Conservation (phyloP, 2,329 filamentous ascomycete species). For the Akanthomyces lecanii region DNA sequence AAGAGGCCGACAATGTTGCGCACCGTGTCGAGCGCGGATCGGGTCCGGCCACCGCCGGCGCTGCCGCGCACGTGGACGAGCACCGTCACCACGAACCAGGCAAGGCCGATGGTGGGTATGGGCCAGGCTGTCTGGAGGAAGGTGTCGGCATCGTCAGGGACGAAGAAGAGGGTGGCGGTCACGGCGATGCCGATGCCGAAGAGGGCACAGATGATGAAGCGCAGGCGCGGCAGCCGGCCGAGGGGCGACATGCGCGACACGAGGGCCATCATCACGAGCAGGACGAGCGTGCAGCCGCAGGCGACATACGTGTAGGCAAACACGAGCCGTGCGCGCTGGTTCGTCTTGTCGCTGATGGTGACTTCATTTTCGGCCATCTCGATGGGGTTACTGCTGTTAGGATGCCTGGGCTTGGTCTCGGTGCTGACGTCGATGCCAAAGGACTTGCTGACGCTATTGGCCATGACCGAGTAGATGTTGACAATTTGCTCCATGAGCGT, state of each 20-base stretch:
- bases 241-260: slow-evolving; percentile 29
- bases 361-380: slow-evolving; percentile 21
- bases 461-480: background rate
- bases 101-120: slow-evolving; percentile 30
- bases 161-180: slow-evolving; percentile 25
- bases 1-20: slow-evolving; percentile 2
- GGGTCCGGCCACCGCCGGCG: slow-evolving; percentile 21
- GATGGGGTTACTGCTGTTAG: slow-evolving; percentile 19
- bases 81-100: slow-evolving; percentile 32
- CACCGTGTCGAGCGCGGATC: background rate
- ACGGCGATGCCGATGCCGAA: slow-evolving; percentile 29
- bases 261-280: slow-evolving; percentile 30
- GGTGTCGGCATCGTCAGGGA: slow-evolving; percentile 8
- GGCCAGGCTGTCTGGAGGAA: slow-evolving; percentile 31
- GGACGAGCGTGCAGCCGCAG: slow-evolving; percentile 28
- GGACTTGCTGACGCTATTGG: slow-evolving; percentile 12
- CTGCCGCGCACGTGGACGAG: slow-evolving; percentile 31
- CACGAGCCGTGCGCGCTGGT: slow-evolving; percentile 28
- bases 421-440: slow-evolving; percentile 28
- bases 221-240: slow-evolving; percentile 30
- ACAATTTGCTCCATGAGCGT: background rate
- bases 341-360: slow-evolving; percentile 23
- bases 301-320: slow-evolving; percentile 34
- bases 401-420: slow-evolving; percentile 22
- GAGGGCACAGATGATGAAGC: slow-evolving; percentile 27